Evolutionary conservation across 2,329 filamentous ascomycete species (phyloP).

Genomic region (Apiospora malaysiana): DNA sequence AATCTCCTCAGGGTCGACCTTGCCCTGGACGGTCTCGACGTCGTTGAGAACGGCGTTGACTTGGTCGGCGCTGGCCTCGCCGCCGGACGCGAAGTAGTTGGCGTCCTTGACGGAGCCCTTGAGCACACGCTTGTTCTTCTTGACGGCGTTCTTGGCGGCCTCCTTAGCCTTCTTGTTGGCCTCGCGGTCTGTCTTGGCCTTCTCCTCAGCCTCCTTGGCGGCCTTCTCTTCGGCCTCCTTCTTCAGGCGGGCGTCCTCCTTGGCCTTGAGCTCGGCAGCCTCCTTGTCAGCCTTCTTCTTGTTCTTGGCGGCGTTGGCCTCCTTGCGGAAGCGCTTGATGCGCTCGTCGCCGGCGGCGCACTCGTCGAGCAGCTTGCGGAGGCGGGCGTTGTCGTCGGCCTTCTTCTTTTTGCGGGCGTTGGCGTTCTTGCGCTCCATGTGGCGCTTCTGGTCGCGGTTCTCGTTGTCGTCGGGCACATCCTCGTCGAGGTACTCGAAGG

Average conservation of each 20-base stretch:
- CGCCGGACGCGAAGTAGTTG: slow-evolving; percentile 83
- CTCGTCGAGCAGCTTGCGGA: slow-evolving; percentile 90
- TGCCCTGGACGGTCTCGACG: slow-evolving; percentile 84
- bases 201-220: slow-evolving; percentile 82
- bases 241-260: slow-evolving; percentile 82
- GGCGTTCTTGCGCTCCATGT: slow-evolving; percentile 97
- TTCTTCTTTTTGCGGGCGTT: slow-evolving; percentile 99
- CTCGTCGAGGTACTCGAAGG: slow-evolving; percentile 98
- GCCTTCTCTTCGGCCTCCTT: slow-evolving; percentile 84
- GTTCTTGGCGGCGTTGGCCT: slow-evolving; percentile 93
- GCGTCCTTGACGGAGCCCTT: slow-evolving; percentile 94
- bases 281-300: slow-evolving; percentile 92
- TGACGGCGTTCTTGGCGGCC: slow-evolving; percentile 96
- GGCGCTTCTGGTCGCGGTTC: slow-evolving; percentile 98
- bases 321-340: slow-evolving; percentile 96
- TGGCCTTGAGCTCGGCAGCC: slow-evolving; percentile 84
- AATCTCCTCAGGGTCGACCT: slow-evolving; percentile 91
- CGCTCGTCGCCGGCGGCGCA: slow-evolving; percentile 85
- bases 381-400: slow-evolving; percentile 92
- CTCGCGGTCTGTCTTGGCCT: slow-evolving; percentile 84
- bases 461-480: slow-evolving; percentile 99
- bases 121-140: slow-evolving; percentile 99
- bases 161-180: slow-evolving; percentile 96
- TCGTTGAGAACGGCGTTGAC: slow-evolving; percentile 86
- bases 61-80: slow-evolving; percentile 73